Base-by-base conservation (phyloP, 2,329 filamentous ascomycete species). In the Aspergillus calidoustus region DNA sequence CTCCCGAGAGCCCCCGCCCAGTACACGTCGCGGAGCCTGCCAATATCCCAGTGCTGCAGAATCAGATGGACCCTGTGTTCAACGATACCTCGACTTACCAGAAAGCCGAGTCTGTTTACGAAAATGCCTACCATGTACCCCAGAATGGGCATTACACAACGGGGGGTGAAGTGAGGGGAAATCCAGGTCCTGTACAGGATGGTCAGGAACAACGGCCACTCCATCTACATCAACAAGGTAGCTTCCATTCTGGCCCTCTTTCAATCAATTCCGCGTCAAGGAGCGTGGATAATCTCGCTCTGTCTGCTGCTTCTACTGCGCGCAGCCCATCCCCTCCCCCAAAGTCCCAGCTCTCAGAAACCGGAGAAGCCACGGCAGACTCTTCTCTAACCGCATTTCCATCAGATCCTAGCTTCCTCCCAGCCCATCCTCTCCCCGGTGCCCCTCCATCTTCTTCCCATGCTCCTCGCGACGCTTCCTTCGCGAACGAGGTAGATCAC, bases 61-160 rank as follows among this genome's bases (percentile, higher is more conserved):
- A 89, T 73, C 88, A 90, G 79, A 91, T 87, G 85, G 88, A 91
- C 77, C 87, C 87, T 58, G 80, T 85, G 69, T 89, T 90, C 81
- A 88, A 89, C 78, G 87, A 89, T 74, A 87, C 87, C 59, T 82
- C 87, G 57, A 84, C 83, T 64, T 86, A 86, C 74, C 80, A 80
- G 63, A 84, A 81, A 71, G 74, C 74, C 43, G 70, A 71, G 44
- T 61, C 64, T 54, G 61, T 70, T 52, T 64, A 67, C 59, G 69
- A 69, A 58, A 59, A 62, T 54, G 62, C 56, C 54, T 57, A 59
- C 46, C 60, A 63, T 54, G 63, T 48, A 58, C 66, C 62, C 9
- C 31, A 52, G 34, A 54, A 62, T 57, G 54, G 52, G 57, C 64
- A 59, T 17, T 67, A 69, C 68, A 61, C 52, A 49, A 60, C 58